Conservation (phyloP, 1,284 basidiomycete species). For the Blastosporella zonata region DNA sequence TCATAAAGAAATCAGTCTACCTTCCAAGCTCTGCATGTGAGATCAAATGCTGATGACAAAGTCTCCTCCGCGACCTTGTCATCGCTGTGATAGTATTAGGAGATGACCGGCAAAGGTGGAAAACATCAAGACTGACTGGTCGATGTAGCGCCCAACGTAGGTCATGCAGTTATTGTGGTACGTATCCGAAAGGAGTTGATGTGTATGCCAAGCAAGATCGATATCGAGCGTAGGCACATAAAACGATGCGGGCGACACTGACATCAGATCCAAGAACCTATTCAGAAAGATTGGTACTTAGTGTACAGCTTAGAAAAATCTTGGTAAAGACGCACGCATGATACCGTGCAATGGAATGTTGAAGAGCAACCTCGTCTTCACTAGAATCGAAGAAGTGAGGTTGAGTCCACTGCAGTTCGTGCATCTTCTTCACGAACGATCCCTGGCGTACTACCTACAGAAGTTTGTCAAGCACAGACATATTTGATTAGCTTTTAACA, state of each 20-base stretch:
- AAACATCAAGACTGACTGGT: slow-evolving; percentile 30
- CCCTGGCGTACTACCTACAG: slow-evolving; percentile 52
- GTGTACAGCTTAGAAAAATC: neutral
- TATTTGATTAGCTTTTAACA: slow-evolving; percentile 15
- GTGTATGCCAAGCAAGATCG: slow-evolving; percentile 42
- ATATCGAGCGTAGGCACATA: slow-evolving; percentile 42
- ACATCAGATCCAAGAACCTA: slow-evolving; percentile 36
- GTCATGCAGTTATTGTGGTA: slow-evolving; percentile 30
- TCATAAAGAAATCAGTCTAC: slow-evolving; percentile 17
- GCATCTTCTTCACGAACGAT: slow-evolving; percentile 53
- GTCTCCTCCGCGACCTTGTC: slow-evolving; percentile 37
- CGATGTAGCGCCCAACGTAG: slow-evolving; percentile 31
- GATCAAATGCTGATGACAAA: slow-evolving; percentile 35
- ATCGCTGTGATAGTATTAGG: slow-evolving; percentile 24
- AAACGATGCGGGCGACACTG: slow-evolving; percentile 27
- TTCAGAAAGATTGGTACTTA: neutral
- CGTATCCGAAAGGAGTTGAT: slow-evolving; percentile 29
- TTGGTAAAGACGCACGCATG: slow-evolving; percentile 29
- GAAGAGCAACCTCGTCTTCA: slow-evolving; percentile 29
- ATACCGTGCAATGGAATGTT: slow-evolving; percentile 37
- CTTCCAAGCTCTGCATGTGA: slow-evolving; percentile 37
- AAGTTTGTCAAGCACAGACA: neutral
- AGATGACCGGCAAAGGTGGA: neutral
- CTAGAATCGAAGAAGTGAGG: slow-evolving; percentile 35
- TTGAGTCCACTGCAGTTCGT: slow-evolving; percentile 48